A percentile compares a stretch with the other conserved stretches of the same genome.
Evolutionary conservation across 306 rosid genomes (phyloP).

Genomic region (Hippophae tibetana): DNA sequence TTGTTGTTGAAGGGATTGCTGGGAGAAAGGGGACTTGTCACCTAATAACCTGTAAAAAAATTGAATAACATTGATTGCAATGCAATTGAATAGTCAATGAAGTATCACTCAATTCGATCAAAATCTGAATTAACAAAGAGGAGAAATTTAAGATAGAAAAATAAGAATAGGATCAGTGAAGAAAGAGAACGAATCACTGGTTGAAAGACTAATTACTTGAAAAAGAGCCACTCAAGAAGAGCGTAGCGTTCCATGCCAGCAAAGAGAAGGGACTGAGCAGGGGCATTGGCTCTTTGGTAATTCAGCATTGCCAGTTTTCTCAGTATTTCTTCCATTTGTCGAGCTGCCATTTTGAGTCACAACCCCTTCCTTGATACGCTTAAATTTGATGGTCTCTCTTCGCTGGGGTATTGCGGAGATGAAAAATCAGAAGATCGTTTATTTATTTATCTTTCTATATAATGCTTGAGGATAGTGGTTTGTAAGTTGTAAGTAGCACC

Average conservation of each 20-base stretch:
- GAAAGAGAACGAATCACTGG: neutral
- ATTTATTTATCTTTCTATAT: too few relatives aligned
- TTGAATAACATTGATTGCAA: neutral
- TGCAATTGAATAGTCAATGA: too few relatives aligned
- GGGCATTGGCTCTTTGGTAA: conserved; percentile 81
- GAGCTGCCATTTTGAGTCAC: conserved; percentile 52
- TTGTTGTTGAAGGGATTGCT: conserved; percentile 58
- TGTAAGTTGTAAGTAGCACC: too few relatives aligned
- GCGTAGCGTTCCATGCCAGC: conserved; percentile 99
- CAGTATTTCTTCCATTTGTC: conserved; percentile 93
- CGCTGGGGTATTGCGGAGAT: too few relatives aligned
- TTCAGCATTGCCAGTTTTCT: conserved; percentile 58
- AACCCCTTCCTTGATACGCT: too few relatives aligned
- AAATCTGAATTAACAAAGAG: too few relatives aligned
- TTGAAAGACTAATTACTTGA: conserved; percentile 35
- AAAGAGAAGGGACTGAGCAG: conserved; percentile 85
- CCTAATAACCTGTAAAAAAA: conserved; percentile 51
- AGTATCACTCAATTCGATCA: too few relatives aligned
- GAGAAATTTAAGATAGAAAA: neutral
- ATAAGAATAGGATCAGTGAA: neutral
- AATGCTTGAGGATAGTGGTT: too few relatives aligned
- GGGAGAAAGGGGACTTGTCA: conserved; percentile 84
- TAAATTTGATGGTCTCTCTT: too few relatives aligned
- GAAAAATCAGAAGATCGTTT: too few relatives aligned
- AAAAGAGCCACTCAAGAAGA: conserved; percentile 95